Base-by-base conservation (phyloP, 1,139 yeast species). In the Blastobotrys indianensis region DNA sequence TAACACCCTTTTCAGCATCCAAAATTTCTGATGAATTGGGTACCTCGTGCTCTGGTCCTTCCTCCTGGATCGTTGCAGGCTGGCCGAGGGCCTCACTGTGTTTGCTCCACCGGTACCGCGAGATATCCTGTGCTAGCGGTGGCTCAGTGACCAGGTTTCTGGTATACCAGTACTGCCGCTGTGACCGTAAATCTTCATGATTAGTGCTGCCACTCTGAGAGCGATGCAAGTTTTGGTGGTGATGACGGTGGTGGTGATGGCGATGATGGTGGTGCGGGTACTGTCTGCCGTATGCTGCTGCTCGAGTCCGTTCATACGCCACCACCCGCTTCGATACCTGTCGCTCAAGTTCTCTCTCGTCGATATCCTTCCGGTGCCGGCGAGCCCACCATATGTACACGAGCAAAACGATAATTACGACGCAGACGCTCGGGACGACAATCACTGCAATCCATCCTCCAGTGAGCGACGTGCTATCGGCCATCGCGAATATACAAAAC, bases 341-440 rank as follows among this genome's bases (percentile, higher is more conserved):
- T 7, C 25, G 25, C 25, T 20, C 25, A 4, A 20, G 25, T 20
- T 20, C 25, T 4, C 16, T 12, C 31, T 12, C 38, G 8, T 40
- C 34, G 33, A 9, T 36, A 37, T 25, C 30, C 10, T n/a, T 31
- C 4, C 25, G 25, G 28, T 30, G 47, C 28, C 43, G 28, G 10
- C 38, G 47, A 8, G 42, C 36, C 6, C 44, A 43, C 45, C 50
- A 54, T 6, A 46, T 44, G 6, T 51, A 32, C 11, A 46, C 50
- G 7, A 44, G 32, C 12, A 49, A 30, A n/a, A 49, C 38, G 16
- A 52, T 48, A 5, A 49, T 36, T 3, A 56, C 37, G 12, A 56
- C 54, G 5, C 51, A 54, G n/a, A 50, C 53, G 2, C 55, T 52
- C 4, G 63, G 63, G n/a, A 53, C 61, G 5, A 60, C 61, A 32